phyloP scores from a whole-genome alignment of 176 grass and related monocot species.

The Eragrostis curvula region DNA sequence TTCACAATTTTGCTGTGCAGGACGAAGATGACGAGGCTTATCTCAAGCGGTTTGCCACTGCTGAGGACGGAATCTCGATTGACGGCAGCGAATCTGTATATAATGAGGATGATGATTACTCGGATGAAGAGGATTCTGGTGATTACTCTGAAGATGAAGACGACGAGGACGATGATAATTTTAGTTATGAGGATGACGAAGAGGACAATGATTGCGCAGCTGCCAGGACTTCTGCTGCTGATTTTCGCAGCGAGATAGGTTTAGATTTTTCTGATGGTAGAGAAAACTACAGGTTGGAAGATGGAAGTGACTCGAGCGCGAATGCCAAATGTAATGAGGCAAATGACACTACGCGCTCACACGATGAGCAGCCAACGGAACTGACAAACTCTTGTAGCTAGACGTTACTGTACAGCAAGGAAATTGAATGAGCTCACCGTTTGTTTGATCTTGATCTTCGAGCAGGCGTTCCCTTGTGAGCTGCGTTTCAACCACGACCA shows the following conservation, averaged over 20 bases:
- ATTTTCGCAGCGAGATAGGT: neutral
- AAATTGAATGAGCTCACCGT: neutral
- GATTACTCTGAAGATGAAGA: conserved; percentile 14
- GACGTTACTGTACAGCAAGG: conserved; percentile 12
- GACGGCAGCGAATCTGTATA: neutral
- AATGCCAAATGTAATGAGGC: neutral
- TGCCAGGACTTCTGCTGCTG: neutral
- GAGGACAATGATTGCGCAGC: conserved; percentile 1
- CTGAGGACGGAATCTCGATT: conserved; percentile 2
- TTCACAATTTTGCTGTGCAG: conserved; percentile 20
- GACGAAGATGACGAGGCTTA: conserved; percentile 57
- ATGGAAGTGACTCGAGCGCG: neutral
- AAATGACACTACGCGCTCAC: neutral
- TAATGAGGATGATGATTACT: conserved; percentile 22
- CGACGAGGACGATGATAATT: neutral
- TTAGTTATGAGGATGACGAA: neutral
- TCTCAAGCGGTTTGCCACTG: conserved; percentile 43
- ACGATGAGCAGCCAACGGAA: neutral
- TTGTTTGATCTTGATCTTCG: no score
- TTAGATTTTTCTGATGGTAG: neutral
- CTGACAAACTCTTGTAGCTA: conserved; percentile 18
- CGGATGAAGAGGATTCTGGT: conserved; percentile 26
- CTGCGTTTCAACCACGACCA: no score
- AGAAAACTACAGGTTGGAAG: neutral
- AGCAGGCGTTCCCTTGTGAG: no score